Percentiles rank a stretch among this genome's conserved stretches.
phyloP scores from a whole-genome alignment of 2,329 filamentous ascomycete genomes.

The Xylaria multiplex region DNA sequence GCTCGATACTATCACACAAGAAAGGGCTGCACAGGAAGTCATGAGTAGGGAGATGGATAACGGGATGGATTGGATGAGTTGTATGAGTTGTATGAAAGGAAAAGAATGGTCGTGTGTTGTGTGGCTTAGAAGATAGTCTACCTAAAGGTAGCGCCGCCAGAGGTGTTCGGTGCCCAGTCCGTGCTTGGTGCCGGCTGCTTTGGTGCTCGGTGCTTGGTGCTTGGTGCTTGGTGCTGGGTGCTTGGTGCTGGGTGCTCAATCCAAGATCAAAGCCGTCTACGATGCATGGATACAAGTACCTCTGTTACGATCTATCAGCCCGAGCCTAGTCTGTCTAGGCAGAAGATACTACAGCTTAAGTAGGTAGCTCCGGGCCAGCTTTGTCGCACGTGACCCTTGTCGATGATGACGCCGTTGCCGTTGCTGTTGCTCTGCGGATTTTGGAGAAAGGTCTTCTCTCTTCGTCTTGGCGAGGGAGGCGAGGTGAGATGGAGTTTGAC shows the following conservation, averaged over 20 bases:
- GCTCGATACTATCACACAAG: neutral
- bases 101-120: constrained; percentile 11
- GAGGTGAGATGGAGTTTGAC: constrained; percentile 19
- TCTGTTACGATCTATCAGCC: neutral
- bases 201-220: neutral
- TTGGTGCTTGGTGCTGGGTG: too few relatives aligned
- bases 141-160: too few relatives aligned
- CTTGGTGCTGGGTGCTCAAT: constrained; percentile 9
- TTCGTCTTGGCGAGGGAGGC: constrained; percentile 4
- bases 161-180: neutral
- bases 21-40: neutral
- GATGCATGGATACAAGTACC: neutral
- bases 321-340: neutral
- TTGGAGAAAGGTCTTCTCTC: constrained; percentile 4
- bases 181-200: too few relatives aligned
- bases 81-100: constrained; percentile 7
- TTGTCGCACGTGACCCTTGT: constrained; percentile 31
- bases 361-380: constrained; percentile 13
- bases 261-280: neutral
- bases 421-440: neutral
- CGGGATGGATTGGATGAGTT: constrained; percentile 21
- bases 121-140: neutral
- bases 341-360: neutral
- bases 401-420: constrained; percentile 22
- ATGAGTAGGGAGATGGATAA: constrained; percentile 16